Conservation (phyloP, 2,329 filamentous ascomycete species). For the Penicillium griseofulvum region DNA sequence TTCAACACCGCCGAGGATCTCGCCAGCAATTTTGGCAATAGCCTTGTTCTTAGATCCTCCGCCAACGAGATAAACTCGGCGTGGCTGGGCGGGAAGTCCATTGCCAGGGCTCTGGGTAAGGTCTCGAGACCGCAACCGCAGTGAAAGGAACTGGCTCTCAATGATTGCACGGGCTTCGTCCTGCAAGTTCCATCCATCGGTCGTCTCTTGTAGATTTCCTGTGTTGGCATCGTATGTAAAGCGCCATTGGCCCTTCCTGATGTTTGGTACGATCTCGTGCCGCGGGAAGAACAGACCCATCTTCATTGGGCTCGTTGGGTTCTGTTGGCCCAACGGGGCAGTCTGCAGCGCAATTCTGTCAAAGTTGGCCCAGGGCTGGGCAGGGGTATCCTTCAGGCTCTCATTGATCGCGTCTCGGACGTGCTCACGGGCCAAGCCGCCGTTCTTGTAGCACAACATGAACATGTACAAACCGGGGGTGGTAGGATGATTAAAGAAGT, state of each 20-base stretch:
- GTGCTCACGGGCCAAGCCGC: conserved; percentile 85
- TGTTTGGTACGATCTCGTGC: conserved; percentile 92
- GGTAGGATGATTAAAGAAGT: conserved; percentile 98
- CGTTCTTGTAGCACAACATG: conserved; percentile 99
- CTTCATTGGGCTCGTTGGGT: conserved; percentile 62
- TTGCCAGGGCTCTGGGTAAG: conserved; percentile 62
- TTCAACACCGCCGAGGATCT: conserved; percentile 83
- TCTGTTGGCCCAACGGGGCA: conserved; percentile 64
- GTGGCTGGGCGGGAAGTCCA: conserved; percentile 73
- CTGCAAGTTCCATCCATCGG: conserved; percentile 53
- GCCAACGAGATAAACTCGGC: conserved; percentile 89
- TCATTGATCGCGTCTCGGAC: conserved; percentile 76
- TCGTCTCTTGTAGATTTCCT: conserved; percentile 53
- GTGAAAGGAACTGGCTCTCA: conserved; percentile 90
- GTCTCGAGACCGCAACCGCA: conserved; percentile 77
- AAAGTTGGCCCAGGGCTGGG: conserved; percentile 72
- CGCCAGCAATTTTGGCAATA: conserved; percentile 78
- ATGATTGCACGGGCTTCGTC: conserved; percentile 84
- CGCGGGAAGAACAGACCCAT: conserved; percentile 93
- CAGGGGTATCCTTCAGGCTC: conserved; percentile 42
- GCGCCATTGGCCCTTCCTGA: conserved; percentile 81
- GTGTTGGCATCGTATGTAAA: conserved; percentile 60
- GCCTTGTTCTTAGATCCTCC: conserved; percentile 87
- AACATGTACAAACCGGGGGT: conserved; percentile 95
- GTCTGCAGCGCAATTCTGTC: conserved; percentile 69